Conservation (phyloP, 176 grass and related monocot species). For the Triticum urartu region DNA sequence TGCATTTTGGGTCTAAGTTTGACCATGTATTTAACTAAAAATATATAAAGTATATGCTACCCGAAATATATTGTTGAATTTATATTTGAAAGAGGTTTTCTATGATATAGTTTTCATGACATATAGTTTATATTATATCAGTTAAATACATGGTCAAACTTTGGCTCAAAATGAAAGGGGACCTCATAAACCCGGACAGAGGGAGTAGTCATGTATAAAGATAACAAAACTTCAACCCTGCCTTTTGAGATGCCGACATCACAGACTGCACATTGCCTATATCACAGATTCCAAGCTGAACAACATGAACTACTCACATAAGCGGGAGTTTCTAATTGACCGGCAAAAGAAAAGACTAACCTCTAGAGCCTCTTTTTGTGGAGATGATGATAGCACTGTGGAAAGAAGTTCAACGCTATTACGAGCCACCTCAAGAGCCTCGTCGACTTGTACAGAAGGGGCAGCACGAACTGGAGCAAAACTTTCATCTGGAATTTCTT, state of each 20-base stretch:
- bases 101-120: too few relatives aligned
- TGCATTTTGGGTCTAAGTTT: too few relatives aligned
- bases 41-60: too few relatives aligned
- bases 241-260: background rate
- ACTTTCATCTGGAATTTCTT: slow-evolving; percentile 58
- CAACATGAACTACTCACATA: background rate
- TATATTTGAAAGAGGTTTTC: too few relatives aligned
- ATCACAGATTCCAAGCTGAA: too few relatives aligned
- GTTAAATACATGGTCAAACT: too few relatives aligned
- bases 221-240: background rate
- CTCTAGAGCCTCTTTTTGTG: slow-evolving; percentile 72
- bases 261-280: background rate
- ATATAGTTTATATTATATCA: too few relatives aligned
- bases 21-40: too few relatives aligned
- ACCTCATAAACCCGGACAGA: too few relatives aligned
- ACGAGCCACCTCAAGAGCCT: slow-evolving; percentile 73
- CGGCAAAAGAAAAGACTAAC: slow-evolving; percentile 24
- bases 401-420: slow-evolving; percentile 94
- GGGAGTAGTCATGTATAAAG: background rate
- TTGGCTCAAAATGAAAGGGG: too few relatives aligned
- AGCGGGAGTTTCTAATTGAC: background rate
- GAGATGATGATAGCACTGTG: slow-evolving; percentile 82
- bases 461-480: slow-evolving; percentile 37
- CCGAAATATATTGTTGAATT: too few relatives aligned
- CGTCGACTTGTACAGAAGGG: slow-evolving; percentile 63